Conservation (phyloP, 805 yeast genomes). For the Suhomyces vadensis region DNA sequence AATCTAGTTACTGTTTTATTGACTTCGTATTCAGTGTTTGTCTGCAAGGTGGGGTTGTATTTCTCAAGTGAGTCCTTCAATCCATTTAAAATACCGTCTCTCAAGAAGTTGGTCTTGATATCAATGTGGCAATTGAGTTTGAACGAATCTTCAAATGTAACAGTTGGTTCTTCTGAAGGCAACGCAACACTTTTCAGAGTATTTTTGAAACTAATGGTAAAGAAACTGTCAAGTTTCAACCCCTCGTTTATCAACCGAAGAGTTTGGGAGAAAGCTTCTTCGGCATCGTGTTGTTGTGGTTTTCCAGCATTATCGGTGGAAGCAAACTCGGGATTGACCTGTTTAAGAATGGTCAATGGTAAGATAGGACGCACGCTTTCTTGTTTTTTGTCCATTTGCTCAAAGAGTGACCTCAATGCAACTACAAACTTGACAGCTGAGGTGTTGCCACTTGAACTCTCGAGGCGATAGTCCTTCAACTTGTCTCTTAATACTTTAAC, state of each 20-base stretch:
- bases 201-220: conserved; percentile 66
- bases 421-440: conserved; percentile 13
- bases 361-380: conserved; percentile 64
- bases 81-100: conserved; percentile 78
- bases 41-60: conserved; percentile 64
- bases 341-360: conserved; percentile 65
- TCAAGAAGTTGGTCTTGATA: conserved; percentile 79
- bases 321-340: conserved; percentile 82
- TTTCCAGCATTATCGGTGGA: conserved; percentile 70
- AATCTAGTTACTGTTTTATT: conserved; percentile 63
- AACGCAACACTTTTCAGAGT: conserved; percentile 60
- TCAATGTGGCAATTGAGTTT: conserved; percentile 90
- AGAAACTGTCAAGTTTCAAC: conserved; percentile 54
- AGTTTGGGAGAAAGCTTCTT: conserved; percentile 87
- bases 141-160: conserved; percentile 49
- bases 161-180: conserved; percentile 30
- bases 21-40: conserved; percentile 71
- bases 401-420: conserved; percentile 46
- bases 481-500: conserved; percentile 42
- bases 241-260: conserved; percentile 51
- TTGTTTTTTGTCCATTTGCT: conserved; percentile 46
- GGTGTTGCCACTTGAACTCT: conserved; percentile 11
- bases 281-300: conserved; percentile 97
- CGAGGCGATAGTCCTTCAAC: conserved; percentile 17
- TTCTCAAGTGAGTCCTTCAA: conserved; percentile 78